phyloP scores from a whole-genome alignment of 768 basidiomycete species.

The Scleroderma bovista region DNA sequence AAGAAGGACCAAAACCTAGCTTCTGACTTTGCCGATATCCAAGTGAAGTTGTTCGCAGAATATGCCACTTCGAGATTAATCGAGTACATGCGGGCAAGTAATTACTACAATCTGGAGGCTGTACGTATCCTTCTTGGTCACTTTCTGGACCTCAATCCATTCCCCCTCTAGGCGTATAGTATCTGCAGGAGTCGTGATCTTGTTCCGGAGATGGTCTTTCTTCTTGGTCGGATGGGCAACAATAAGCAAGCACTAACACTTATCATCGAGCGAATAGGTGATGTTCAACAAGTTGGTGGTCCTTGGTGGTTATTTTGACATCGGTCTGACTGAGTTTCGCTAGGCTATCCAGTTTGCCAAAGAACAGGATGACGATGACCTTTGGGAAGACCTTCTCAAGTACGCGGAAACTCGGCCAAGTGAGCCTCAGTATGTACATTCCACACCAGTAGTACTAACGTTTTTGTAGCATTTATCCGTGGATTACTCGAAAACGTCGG shows the following conservation, averaged over 20 bases:
- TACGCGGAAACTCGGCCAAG: constrained; percentile 94
- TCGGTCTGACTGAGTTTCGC: background rate
- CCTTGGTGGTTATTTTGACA: background rate
- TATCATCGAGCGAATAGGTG: constrained; percentile 91
- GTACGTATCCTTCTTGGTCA: constrained; percentile 32
- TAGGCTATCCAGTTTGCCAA: constrained; percentile 98
- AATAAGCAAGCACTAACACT: constrained; percentile 91
- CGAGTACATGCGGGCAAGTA: constrained; percentile 87
- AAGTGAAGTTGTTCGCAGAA: constrained; percentile 90
- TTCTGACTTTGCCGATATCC: constrained; percentile 77
- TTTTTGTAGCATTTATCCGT: constrained; percentile 75
- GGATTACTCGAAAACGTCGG: constrained; percentile 94
- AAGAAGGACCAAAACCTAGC: constrained; percentile 80
- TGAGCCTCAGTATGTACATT: constrained; percentile 27
- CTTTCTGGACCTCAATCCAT: background rate
- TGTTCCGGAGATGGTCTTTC: constrained; percentile 95
- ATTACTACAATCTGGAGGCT: constrained; percentile 84
- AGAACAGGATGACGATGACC: constrained; percentile 92
- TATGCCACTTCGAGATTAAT: constrained; percentile 74
- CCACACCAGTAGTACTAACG: background rate
- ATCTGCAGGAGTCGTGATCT: constrained; percentile 82
- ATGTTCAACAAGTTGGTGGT: constrained; percentile 73
- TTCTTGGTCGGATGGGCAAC: constrained; percentile 96
- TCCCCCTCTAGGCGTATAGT: constrained; percentile 61
- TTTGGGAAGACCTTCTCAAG: constrained; percentile 93